A percentile compares a stretch with the other conserved stretches of the same genome.
Conservation (phyloP, 257 asterid genomes). For the Solanum arcanum region DNA sequence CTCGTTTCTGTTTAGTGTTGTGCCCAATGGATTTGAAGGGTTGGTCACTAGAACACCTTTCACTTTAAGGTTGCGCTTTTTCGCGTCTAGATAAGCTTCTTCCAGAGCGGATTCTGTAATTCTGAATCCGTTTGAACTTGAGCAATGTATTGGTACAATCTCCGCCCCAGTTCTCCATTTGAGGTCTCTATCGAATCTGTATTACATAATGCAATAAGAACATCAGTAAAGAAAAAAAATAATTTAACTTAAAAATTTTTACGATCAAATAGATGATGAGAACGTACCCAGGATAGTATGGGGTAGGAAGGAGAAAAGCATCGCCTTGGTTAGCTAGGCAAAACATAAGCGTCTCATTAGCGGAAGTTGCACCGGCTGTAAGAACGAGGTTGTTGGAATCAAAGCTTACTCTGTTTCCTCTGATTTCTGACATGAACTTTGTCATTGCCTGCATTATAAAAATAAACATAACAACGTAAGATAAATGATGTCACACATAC, state of each 20-base stretch:
- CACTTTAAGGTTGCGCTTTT: slow-evolving; percentile 49
- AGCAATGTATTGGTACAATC: slow-evolving; percentile 69
- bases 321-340: slow-evolving; percentile 73
- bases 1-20: slow-evolving; percentile 39
- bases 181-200: slow-evolving; percentile 84
- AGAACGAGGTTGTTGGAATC: slow-evolving; percentile 53
- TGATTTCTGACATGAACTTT: slow-evolving; percentile 55
- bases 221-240: background rate
- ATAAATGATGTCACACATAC: background rate
- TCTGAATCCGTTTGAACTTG: slow-evolving; percentile 47
- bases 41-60: slow-evolving; percentile 74
- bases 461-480: background rate
- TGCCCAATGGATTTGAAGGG: slow-evolving; percentile 80
- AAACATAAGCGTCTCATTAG: slow-evolving; percentile 60
- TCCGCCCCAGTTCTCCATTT: slow-evolving; percentile 85
- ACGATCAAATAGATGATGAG: background rate
- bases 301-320: slow-evolving; percentile 62
- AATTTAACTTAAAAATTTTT: too few relatives aligned
- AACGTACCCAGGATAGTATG: slow-evolving; percentile 68
- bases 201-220: background rate
- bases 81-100: slow-evolving; percentile 47
- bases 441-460: slow-evolving; percentile 41
- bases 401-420: slow-evolving; percentile 56
- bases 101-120: slow-evolving; percentile 60
- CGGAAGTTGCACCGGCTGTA: slow-evolving; percentile 79